Percentiles rank a stretch among this genome's conserved stretches.
phyloP scores from a whole-genome alignment of 2,329 filamentous ascomycete species.

The Diaporthe citriasiana region DNA sequence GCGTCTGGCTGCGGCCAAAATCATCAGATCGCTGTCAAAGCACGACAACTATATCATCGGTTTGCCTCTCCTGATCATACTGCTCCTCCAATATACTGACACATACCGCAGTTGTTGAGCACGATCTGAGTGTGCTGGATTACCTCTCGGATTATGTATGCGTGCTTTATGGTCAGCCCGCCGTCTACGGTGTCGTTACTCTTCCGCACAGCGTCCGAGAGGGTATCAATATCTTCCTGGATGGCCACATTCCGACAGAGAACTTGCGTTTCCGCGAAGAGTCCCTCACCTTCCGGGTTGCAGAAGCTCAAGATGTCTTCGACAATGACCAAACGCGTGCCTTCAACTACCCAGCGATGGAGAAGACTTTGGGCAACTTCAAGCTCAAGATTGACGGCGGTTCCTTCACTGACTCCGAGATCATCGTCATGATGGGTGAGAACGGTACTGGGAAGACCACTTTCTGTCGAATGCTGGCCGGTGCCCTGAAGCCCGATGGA shows the following conservation, averaged over 20 bases:
- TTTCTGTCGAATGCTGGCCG: slow-evolving; percentile 96
- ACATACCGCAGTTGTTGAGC: slow-evolving; percentile 80
- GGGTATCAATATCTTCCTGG: slow-evolving; percentile 96
- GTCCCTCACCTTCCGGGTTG: slow-evolving; percentile 93
- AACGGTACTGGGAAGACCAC: slow-evolving; percentile 99
- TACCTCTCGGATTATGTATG: slow-evolving; percentile 99
- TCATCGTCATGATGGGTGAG: slow-evolving; percentile 99
- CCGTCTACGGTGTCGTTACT: slow-evolving; percentile 97
- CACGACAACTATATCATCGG: slow-evolving; percentile 92
- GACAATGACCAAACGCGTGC: slow-evolving; percentile 85
- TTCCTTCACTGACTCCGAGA: slow-evolving; percentile 96
- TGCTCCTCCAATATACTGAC: neutral
- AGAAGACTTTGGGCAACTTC: slow-evolving; percentile 93
- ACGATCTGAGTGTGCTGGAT: slow-evolving; percentile 98
- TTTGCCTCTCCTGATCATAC: slow-evolving; percentile 19
- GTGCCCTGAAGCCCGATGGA: slow-evolving; percentile 91
- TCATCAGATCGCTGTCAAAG: slow-evolving; percentile 91
- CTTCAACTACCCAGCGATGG: slow-evolving; percentile 90
- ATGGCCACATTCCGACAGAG: slow-evolving; percentile 97
- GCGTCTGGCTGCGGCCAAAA: slow-evolving; percentile 89
- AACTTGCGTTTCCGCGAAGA: slow-evolving; percentile 99
- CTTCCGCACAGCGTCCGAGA: slow-evolving; percentile 96
- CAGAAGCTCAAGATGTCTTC: slow-evolving; percentile 91
- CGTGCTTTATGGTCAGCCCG: slow-evolving; percentile 94
- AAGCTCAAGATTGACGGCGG: slow-evolving; percentile 85